Percentiles rank a stretch among this genome's conserved stretches.
Evolutionary conservation across 345 rosid species (phyloP).

Genomic region (Ceriops decandra): DNA sequence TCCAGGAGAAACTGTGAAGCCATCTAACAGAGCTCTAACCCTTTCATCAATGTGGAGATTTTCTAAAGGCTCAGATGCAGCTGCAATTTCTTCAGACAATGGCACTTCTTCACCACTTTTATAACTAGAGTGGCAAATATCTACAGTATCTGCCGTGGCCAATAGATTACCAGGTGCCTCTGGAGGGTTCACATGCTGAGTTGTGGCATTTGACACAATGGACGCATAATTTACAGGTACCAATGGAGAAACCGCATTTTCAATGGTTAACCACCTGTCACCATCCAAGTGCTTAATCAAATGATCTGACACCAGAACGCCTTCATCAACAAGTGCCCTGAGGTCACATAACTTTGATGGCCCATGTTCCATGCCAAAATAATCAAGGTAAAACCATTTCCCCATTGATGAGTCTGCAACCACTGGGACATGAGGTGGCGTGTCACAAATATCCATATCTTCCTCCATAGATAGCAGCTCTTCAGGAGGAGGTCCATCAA

Average conservation of each 20-base stretch:
- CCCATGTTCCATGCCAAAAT: slow-evolving; percentile 73
- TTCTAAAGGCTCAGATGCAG: slow-evolving; percentile 35
- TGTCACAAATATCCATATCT: slow-evolving; percentile 98
- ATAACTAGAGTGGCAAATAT: slow-evolving; percentile 36
- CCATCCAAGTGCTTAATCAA: slow-evolving; percentile 79
- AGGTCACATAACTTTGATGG: slow-evolving; percentile 81
- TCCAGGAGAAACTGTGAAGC: slow-evolving; percentile 60
- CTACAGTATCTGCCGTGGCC: slow-evolving; percentile 60
- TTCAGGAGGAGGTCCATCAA: slow-evolving; percentile 48
- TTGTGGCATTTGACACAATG: slow-evolving; percentile 64
- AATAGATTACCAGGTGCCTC: slow-evolving; percentile 92
- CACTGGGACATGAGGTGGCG: slow-evolving; percentile 78
- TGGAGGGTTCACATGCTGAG: slow-evolving; percentile 81
- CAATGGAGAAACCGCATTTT: slow-evolving; percentile 91
- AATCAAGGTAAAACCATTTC: slow-evolving; percentile 96
- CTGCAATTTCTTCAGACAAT: slow-evolving; percentile 23
- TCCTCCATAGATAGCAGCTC: slow-evolving; percentile 97
- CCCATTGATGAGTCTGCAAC: slow-evolving; percentile 58
- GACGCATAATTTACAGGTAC: slow-evolving; percentile 46
- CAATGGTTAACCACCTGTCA: slow-evolving; percentile 92
- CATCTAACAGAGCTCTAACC: slow-evolving; percentile 68
- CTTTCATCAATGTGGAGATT: slow-evolving; percentile 71
- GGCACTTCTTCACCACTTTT: slow-evolving; percentile 33
- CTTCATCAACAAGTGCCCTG: slow-evolving; percentile 73
- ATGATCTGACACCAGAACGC: slow-evolving; percentile 79